phyloP scores from a whole-genome alignment of 1,139 yeast genomes.

The Lodderomyces theae region DNA sequence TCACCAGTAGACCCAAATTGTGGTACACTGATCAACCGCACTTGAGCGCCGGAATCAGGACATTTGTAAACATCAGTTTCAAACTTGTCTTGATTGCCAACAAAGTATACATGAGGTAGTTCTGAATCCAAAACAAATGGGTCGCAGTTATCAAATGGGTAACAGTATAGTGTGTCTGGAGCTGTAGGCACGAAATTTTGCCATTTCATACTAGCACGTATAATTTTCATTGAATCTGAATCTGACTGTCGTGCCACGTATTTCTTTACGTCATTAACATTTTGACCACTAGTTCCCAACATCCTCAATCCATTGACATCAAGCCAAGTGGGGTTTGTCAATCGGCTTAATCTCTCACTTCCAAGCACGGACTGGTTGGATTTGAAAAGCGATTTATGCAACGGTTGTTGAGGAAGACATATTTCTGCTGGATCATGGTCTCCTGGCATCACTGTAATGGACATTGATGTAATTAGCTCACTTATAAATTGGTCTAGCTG shows the following conservation, averaged over 20 bases:
- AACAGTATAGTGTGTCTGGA: slow-evolving; percentile 91
- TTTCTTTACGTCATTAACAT: slow-evolving; percentile 70
- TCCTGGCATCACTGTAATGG: slow-evolving; percentile 85
- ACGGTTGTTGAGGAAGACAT: slow-evolving; percentile 85
- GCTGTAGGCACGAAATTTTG: slow-evolving; percentile 91
- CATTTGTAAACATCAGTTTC: slow-evolving; percentile 30
- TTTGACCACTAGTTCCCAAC: slow-evolving; percentile 83
- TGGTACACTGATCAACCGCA: slow-evolving; percentile 69
- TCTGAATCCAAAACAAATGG: slow-evolving; percentile 70
- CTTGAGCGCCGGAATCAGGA: slow-evolving; percentile 25
- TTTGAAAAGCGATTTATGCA: slow-evolving; percentile 71
- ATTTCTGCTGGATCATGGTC: slow-evolving; percentile 76
- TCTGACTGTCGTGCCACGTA: slow-evolving; percentile 34
- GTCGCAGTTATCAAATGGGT: slow-evolving; percentile 77
- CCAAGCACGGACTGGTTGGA: slow-evolving; percentile 38
- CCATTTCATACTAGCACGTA: slow-evolving; percentile 75
- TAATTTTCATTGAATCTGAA: slow-evolving; percentile 37
- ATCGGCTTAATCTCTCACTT: slow-evolving; percentile 36
- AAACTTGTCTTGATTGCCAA: slow-evolving; percentile 75
- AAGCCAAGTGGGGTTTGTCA: slow-evolving; percentile 80
- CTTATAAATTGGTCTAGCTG: slow-evolving; percentile 56
- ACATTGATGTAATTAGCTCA: slow-evolving; percentile 58
- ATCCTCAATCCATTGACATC: slow-evolving; percentile 51
- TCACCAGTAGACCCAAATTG: slow-evolving; percentile 64
- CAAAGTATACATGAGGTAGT: slow-evolving; percentile 83